phyloP scores from a whole-genome alignment of 2,329 filamentous ascomycete genomes.

The Ceratocystis huliohia region DNA sequence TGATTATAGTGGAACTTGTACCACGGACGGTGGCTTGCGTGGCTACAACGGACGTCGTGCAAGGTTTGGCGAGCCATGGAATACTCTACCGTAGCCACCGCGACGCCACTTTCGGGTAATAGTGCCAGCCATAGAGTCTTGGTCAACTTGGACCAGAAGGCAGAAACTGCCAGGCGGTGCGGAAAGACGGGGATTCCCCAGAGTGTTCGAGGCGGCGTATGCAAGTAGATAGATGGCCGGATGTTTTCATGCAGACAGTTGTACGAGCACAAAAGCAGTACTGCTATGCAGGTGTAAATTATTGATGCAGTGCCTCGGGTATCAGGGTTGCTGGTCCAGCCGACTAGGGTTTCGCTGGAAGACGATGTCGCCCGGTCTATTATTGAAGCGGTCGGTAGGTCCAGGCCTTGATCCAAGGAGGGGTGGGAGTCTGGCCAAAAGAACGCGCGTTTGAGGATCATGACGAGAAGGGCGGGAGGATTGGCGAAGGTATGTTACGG shows the following conservation, averaged over 20 bases:
- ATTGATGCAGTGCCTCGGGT: constrained; percentile 10
- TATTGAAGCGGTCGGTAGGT: neutral
- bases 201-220: neutral
- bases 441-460: neutral
- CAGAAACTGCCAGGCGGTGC: neutral
- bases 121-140: neutral
- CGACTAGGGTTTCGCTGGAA: neutral
- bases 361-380: neutral
- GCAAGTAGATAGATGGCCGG: neutral
- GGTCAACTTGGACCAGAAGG: neutral
- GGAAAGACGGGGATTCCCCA: constrained; percentile 3
- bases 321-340: constrained; percentile 3
- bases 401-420: neutral
- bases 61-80: constrained; percentile 2
- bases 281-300: constrained; percentile 12
- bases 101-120: constrained; percentile 8
- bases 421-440: neutral
- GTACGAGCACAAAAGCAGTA: constrained; percentile 16
- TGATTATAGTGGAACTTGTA: constrained; percentile 7
- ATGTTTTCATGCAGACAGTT: constrained; percentile 4
- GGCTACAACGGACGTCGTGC: neutral
- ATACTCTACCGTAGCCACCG: neutral
- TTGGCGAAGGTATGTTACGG: neutral
- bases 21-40: neutral
- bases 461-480: neutral